Conservation (phyloP, 2,329 filamentous ascomycete species). For the Aspergillus japonicus region DNA sequence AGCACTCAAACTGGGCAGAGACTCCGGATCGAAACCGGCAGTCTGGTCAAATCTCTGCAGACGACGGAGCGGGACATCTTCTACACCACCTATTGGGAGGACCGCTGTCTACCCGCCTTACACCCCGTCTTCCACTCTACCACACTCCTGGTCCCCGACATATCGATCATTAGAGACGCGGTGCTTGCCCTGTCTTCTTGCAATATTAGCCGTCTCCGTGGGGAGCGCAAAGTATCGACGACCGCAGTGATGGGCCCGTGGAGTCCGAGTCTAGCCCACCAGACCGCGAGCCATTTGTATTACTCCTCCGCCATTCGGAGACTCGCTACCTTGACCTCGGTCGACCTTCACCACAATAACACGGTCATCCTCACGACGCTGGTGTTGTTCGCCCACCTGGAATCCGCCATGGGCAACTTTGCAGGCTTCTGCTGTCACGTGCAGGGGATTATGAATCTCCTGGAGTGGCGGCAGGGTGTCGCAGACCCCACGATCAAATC, state of each 20-base stretch:
- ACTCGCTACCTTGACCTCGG: constrained; percentile 10
- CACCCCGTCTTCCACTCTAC: constrained; percentile 22
- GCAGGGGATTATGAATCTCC: constrained; percentile 10
- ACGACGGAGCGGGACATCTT: constrained; percentile 24
- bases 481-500: constrained; percentile 1
- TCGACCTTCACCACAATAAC: constrained; percentile 8
- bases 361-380: constrained; percentile 13
- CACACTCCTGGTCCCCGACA: background rate
- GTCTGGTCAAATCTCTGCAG: constrained; percentile 21
- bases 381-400: constrained; percentile 22
- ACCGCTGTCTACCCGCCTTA: constrained; percentile 23
- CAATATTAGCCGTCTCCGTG: constrained; percentile 20
- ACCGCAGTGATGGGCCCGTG: constrained; percentile 1
- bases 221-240: constrained; percentile 11
- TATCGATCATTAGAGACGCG: constrained; percentile 16
- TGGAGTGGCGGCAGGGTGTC: background rate
- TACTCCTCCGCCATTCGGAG: constrained; percentile 24
- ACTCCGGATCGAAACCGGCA: background rate
- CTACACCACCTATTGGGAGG: constrained; percentile 28
- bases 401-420: constrained; percentile 26
- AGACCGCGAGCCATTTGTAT: constrained; percentile 26
- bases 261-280: constrained; percentile 21
- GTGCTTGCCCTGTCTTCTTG: constrained; percentile 24
- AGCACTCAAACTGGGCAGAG: background rate
- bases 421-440: constrained; percentile 24